Conservation (phyloP, 805 yeast genomes). For the Tetrapisispora nanseiensis region DNA sequence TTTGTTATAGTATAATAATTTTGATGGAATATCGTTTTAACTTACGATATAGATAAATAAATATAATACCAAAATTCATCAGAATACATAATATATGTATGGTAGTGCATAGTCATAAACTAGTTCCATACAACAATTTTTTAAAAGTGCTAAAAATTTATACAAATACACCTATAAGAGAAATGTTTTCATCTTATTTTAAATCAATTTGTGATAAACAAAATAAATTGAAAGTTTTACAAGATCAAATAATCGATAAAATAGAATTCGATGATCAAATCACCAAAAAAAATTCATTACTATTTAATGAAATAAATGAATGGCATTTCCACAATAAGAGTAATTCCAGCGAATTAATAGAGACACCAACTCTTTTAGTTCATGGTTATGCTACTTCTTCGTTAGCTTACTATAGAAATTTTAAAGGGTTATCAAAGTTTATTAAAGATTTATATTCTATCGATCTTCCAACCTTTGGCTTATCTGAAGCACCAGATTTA, state of each 20-base stretch:
- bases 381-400: slow-evolving; percentile 95
- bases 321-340: slow-evolving; percentile 26
- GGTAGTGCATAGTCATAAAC: too few species aligned
- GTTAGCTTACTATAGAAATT: slow-evolving; percentile 69
- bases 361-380: slow-evolving; percentile 42
- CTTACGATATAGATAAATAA: too few species aligned
- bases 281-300: slow-evolving; percentile 11
- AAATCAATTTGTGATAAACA: slow-evolving; percentile 1
- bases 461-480: slow-evolving; percentile 65
- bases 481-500: slow-evolving; percentile 31
- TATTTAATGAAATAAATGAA: slow-evolving; percentile 21
- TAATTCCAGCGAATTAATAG: slow-evolving; percentile 10
- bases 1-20: too few species aligned
- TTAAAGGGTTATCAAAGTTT: slow-evolving; percentile 37
- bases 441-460: slow-evolving; percentile 56
- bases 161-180: too few species aligned
- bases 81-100: too few species aligned
- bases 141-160: too few species aligned
- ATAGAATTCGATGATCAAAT: slow-evolving; percentile 4
- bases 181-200: slow-evolving; percentile 10
- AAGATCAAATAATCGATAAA: slow-evolving; percentile 16
- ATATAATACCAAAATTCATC: too few species aligned
- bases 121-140: too few species aligned
- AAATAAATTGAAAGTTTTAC: slow-evolving; percentile 11
- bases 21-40: too few species aligned